A percentile compares a stretch with the other conserved stretches of the same genome.
These are phyloP conservation scores for Scheffersomyces titani DNA, from an alignment of 1,139 yeast species.

Conservation along the genomic window DNA sequence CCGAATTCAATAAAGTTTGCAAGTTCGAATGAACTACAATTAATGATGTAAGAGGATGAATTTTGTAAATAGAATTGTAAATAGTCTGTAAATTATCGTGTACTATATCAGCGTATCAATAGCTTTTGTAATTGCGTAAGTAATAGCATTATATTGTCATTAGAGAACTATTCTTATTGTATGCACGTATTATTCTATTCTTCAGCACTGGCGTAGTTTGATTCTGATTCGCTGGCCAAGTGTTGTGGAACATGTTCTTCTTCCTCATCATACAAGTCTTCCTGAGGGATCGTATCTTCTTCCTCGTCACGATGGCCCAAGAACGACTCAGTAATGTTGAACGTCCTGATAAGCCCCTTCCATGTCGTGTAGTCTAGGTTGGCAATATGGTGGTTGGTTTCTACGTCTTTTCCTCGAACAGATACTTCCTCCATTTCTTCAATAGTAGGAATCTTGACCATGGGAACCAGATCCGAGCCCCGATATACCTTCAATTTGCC, in stretches of 20 bases:
- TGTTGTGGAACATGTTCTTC: neutral
- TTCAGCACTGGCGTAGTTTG: neutral
- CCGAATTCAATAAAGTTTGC: conserved; percentile 7
- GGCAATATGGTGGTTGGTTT: conserved; percentile 65
- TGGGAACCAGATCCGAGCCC: conserved; percentile 48
- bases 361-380: conserved; percentile 68
- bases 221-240: neutral
- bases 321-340: conserved; percentile 54
- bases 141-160: neutral
- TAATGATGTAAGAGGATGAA: neutral
- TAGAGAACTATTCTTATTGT: neutral
- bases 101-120: neutral
- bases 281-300: conserved; percentile 30
- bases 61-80: conserved; percentile 1
- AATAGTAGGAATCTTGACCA: conserved; percentile 21
- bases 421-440: conserved; percentile 11
- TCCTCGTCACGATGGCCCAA: conserved; percentile 45
- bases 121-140: neutral
- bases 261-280: conserved; percentile 9
- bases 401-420: conserved; percentile 16
- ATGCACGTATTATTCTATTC: neutral
- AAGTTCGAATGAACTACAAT: neutral
- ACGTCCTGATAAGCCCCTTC: conserved; percentile 51
- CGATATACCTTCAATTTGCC: conserved; percentile 58
- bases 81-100: conserved; percentile 2